Evolutionary conservation across 179 eudicot species (phyloP).

Genomic region (Beta corolliflora): DNA sequence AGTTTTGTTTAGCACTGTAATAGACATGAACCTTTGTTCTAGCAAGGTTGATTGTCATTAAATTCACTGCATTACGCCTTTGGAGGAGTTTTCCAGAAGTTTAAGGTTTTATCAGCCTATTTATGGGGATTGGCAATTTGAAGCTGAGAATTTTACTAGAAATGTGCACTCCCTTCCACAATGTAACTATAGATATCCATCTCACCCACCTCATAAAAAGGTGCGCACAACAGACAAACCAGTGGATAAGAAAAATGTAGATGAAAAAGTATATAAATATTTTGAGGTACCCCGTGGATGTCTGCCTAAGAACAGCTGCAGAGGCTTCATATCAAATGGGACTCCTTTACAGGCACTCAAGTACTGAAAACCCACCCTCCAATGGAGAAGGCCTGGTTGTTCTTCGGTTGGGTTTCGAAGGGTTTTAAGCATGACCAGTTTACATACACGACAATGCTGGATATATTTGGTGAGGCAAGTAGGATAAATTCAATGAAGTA

Average conservation of each 20-base stretch:
- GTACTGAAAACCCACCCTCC: slow-evolving; percentile 88
- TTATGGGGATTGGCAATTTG: slow-evolving; percentile 3
- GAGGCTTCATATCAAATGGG: slow-evolving; percentile 59
- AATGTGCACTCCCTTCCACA: slow-evolving; percentile 27
- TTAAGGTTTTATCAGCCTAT: slow-evolving; percentile 2
- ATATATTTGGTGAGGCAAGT: slow-evolving; percentile 86
- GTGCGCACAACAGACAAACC: slow-evolving; percentile 30
- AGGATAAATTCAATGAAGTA: slow-evolving; percentile 72
- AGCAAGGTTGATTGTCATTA: slow-evolving; percentile 24
- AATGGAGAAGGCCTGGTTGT: slow-evolving; percentile 83
- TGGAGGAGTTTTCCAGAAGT: slow-evolving; percentile 20
- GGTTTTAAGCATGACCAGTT: slow-evolving; percentile 77
- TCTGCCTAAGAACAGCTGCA: slow-evolving; percentile 58
- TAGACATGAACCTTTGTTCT: slow-evolving; percentile 5
- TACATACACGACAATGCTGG: slow-evolving; percentile 86
- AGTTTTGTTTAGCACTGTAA: neutral
- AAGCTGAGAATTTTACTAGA: slow-evolving; percentile 18
- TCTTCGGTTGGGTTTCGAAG: slow-evolving; percentile 77
- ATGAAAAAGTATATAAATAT: slow-evolving; percentile 50
- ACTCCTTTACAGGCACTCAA: slow-evolving; percentile 75
- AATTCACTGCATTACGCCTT: slow-evolving; percentile 36
- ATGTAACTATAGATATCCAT: slow-evolving; percentile 24
- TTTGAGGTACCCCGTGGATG: slow-evolving; percentile 73
- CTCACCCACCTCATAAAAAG: slow-evolving; percentile 21
- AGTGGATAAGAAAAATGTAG: slow-evolving; percentile 31